Base-by-base conservation (phyloP, 2,329 filamentous ascomycete species). In the Fusarium xyrophilum region DNA sequence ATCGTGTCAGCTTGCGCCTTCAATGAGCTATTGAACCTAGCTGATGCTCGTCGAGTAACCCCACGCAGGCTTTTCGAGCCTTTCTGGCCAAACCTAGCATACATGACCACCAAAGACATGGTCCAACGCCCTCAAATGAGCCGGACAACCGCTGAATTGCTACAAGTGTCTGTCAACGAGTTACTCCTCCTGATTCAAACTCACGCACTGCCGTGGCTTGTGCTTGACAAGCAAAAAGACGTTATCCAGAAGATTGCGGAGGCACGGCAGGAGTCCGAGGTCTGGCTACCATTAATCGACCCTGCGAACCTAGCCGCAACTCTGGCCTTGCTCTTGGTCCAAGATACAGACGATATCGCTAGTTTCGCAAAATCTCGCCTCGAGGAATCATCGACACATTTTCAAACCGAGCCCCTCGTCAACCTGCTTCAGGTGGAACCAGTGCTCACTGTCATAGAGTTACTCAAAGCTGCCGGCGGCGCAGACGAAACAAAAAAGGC, bases 81-180 rank as follows among this genome's bases (percentile, higher is more conserved):
- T 1, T 98, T 93, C 77, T 98, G 95, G 94, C 88, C 89, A 69
- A 95, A 87, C 32, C 83, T 99, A 44, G 94, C 93, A 1, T 91
- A 95, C 62, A 86, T 90, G 51, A 89, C 93, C 4, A 90, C 96
- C 30, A 95, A 93, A 76, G 93, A 97, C 72, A 85, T 98, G 64
- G 85, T 90, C 25, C 85, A 87, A 48, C 88, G 91, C 47, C 95
- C 96, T n/a, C 92, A 96, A 72, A 91, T 94, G 74, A 90, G 89
- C 47, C 89, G 92, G 57, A 85, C 91, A 44, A 84, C 98, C 50
- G 93, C 93, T 27, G 93, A 97, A 68, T 80, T 98, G 32, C 83
- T 97, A 38, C 89, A 90, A 53, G 90, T 93, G 74, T 90, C 88
- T 39, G 86, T 96, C 12, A 84, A 89, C 43, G 88, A 92, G 54